Evolutionary conservation across 176 grass and related monocot genomes (phyloP), one percentile per base, ranked within the genome.

Genomic region (Microstegium vimineum): DNA sequence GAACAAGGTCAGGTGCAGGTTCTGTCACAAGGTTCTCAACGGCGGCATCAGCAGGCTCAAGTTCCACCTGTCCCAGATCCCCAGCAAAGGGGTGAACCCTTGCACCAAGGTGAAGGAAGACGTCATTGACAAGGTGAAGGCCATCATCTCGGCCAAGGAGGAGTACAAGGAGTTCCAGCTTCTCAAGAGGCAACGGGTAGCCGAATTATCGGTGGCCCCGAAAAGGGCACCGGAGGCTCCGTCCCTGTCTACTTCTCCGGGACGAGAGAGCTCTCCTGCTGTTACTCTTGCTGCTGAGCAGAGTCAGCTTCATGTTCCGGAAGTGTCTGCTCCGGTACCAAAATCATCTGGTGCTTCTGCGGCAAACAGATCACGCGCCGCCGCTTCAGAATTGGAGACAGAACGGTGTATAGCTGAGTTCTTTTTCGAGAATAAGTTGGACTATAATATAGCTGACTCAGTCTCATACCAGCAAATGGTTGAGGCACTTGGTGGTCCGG

Each of bases 21-120:
- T 95, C 81, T 98, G 90, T 45, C 87, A 82, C 35, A 98, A 95
- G 86, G 81, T 98, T 28, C 75, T 98, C 42, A 94, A 98, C 36
- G 95, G 95, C 17, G 96, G 96, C 41, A 98, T 98, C 76, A 98
- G 93, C 80, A 87, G 92, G 71, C 85, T 98, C 67, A 98, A 98
- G 84, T 98, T 94, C 73, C 93, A 98, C 77, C 86, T 98, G 25
- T 98, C 93, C 45, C 90, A 92, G 23, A 81, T 95, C 11, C 90
- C 96, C 8, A 92, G 92, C 46, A 98, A 94, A 91, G 95, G 95
- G 14, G 95, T 94, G 27, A 87, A 93, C 42, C 90, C 90, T 49
- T 98, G 95, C 63, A 71, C 72, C 84, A 98, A 86, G 71, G 96
- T 98, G 65, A 86, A 71, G 61, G 89, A 87, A 22, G 91, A 93